Conservation (phyloP, 768 basidiomycete species). For the Arthromyces matolae region DNA sequence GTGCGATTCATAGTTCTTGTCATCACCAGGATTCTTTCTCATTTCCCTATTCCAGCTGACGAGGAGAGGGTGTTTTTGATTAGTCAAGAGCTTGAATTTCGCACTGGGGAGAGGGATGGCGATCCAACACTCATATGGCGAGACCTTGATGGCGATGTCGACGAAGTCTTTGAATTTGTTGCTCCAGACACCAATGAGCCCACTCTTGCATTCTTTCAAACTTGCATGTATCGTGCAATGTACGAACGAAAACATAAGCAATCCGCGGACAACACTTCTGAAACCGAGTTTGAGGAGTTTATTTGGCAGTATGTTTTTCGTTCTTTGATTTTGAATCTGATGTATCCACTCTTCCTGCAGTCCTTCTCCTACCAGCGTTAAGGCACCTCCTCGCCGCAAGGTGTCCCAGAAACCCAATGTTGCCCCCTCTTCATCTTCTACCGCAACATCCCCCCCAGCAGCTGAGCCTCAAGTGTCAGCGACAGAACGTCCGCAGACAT, state of each 20-base stretch:
- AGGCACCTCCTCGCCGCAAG: constrained; percentile 30
- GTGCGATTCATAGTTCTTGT: constrained; percentile 34
- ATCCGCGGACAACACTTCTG: constrained; percentile 63
- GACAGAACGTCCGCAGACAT: constrained; percentile 1
- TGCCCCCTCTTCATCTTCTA: constrained; percentile 5
- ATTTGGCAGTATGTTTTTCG: constrained; percentile 66
- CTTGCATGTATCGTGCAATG: constrained; percentile 93
- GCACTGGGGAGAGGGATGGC: constrained; percentile 65
- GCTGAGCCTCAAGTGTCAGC: constrained; percentile 4
- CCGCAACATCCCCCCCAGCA: constrained; percentile 3
- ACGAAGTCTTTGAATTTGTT: constrained; percentile 93
- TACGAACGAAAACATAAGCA: constrained; percentile 87
- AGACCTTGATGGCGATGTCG: constrained; percentile 86
- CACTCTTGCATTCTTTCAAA: constrained; percentile 86
- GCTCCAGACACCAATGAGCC: constrained; percentile 74
- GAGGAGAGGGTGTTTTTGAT: constrained; percentile 93
- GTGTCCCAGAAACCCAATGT: constrained; percentile 23
- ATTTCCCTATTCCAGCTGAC: constrained; percentile 75
- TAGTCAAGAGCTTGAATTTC: constrained; percentile 86
- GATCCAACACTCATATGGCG: constrained; percentile 88
- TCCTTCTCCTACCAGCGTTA: constrained; percentile 25
- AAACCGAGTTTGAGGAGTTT: constrained; percentile 74
- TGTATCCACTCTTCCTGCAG: constrained; percentile 25
- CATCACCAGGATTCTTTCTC: background rate
- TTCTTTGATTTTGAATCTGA: background rate